Evolutionary conservation across 225 moss, liverwort and hornwort species (phyloP).

Genomic region (Climacium dendroides): DNA sequence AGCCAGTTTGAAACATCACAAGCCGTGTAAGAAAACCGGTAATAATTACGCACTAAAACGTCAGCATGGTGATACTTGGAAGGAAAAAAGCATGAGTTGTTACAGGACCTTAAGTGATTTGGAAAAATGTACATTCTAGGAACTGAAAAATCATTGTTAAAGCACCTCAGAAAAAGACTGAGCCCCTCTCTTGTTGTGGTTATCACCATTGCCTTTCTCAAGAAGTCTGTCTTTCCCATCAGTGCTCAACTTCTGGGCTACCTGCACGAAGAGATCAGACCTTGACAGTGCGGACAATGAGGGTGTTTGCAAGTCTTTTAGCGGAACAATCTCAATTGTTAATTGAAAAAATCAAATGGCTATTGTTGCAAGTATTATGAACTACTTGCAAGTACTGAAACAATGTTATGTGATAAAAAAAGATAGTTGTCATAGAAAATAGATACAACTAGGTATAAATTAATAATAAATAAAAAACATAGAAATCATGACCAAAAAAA

Average conservation of each 20-base stretch:
- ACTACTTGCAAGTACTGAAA: too few relatives aligned
- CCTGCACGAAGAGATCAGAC: not conserved
- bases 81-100: not conserved
- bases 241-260: not conserved
- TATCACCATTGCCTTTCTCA: not conserved
- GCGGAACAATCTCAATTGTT: too few relatives aligned
- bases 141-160: not conserved
- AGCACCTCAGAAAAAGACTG: slow-evolving; percentile 4
- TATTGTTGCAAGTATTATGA: too few relatives aligned
- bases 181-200: not conserved
- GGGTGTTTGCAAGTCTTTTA: too few relatives aligned
- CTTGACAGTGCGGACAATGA: not conserved
- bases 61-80: not conserved
- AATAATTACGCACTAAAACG: not conserved
- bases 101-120: not conserved
- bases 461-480: too few relatives aligned
- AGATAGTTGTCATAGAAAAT: too few relatives aligned
- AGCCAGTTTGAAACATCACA: not conserved
- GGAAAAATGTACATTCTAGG: not conserved
- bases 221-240: not conserved
- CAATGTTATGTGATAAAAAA: too few relatives aligned
- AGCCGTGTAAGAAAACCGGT: not conserved
- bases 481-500: too few relatives aligned
- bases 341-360: too few relatives aligned
- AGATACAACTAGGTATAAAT: too few relatives aligned